Base-by-base conservation (phyloP, 2,329 filamentous ascomycete species). In the Trichophyton schoenleinii region DNA sequence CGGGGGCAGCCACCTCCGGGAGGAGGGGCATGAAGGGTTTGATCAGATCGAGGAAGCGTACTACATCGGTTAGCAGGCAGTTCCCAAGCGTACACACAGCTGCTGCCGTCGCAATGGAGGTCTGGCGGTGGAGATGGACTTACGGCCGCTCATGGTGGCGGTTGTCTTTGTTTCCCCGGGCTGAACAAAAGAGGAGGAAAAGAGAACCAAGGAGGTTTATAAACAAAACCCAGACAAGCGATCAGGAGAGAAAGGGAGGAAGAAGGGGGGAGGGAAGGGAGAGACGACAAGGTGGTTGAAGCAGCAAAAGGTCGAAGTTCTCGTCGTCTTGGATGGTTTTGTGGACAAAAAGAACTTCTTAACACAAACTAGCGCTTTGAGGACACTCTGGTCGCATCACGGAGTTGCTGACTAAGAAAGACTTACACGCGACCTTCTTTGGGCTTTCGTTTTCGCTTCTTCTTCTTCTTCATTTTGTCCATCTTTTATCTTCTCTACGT, bases 11-110 rank as follows among this genome's bases (percentile, higher is more conserved):
- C 79, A 99, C 94, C 87, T 99, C 94, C 74, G 94, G 94, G 77
- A 99, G 89, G 85, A 97, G 91, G 81, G 94, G 92, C 83, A 95
- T 90, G 78, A 99, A 99, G 74, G 94, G 94, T 81, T 99, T 99
- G 81, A 99, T 94, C 77, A 97, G 85, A 80, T 99, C 94, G 81
- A 99, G 92, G 77, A 99, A 99, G 77, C 94, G 91, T 80, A 99
- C 92, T 97, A 67, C 62, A 60, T 49, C 34, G 59, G 64, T 65
- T 66, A 68, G 72, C 69, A 71, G 67, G 65, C 60, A 57, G 28
- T 25, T 7, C n/a, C 59, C 25, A n/a, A 4, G 6, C 28, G 8
- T 15, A 59, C 25, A 42, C 60, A 53, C 62, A 62, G 65, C 66
- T 64, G 66, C 67, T 59, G 64, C 60, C 59, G 60, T 52, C 57